These are phyloP conservation scores for Thozetella sp. DNA, from an alignment of 495 filamentous ascomycete genomes.

Conservation along the genomic window DNA sequence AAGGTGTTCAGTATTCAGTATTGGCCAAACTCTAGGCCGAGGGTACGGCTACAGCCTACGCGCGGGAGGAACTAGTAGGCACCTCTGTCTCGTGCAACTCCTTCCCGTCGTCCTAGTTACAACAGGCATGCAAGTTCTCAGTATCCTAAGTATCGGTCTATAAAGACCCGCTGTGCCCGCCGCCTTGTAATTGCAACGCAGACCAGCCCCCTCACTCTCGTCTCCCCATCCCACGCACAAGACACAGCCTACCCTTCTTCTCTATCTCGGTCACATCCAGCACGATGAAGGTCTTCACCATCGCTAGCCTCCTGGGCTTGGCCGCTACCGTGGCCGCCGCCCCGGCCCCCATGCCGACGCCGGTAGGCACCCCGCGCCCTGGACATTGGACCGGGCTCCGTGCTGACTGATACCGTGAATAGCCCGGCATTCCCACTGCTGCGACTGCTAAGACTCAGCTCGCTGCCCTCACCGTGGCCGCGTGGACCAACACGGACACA, in stretches of 20 bases:
- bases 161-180: too few species aligned
- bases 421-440: constrained; percentile 62
- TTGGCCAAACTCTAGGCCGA: too few species aligned
- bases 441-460: constrained; percentile 56
- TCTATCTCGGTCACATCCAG: background rate
- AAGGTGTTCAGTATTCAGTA: too few species aligned
- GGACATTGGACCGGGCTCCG: background rate
- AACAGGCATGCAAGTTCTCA: too few species aligned
- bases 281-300: constrained; percentile 24
- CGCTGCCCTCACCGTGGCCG: constrained; percentile 51
- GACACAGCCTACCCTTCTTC: background rate
- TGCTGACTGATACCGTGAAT: background rate
- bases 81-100: too few species aligned
- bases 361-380: constrained; percentile 18
- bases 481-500: constrained; percentile 49
- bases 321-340: constrained; percentile 18
- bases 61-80: too few species aligned
- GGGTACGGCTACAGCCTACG: too few species aligned
- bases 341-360: constrained; percentile 30
- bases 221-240: background rate
- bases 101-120: too few species aligned
- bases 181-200: too few species aligned
- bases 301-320: constrained; percentile 17
- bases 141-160: too few species aligned
- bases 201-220: background rate